Evolutionary conservation across 2,329 filamentous ascomycete genomes (phyloP).

Genomic region (Aspergillus brunneoviolaceus): DNA sequence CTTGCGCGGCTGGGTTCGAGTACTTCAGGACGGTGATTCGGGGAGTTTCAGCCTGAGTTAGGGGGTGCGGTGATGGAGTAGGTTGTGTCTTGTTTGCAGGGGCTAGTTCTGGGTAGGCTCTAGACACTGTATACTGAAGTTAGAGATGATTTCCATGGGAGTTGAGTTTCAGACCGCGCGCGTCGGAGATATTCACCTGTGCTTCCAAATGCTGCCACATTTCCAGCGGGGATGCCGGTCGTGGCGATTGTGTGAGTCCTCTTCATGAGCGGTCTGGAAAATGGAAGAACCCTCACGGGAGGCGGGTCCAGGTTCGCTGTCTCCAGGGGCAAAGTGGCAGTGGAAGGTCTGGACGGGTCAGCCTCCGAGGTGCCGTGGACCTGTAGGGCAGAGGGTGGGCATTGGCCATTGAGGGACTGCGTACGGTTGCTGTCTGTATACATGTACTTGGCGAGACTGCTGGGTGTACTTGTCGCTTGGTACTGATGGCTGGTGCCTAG

Average conservation of each 20-base stretch:
- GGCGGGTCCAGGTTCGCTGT: conserved; percentile 39
- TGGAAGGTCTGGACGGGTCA: conserved; percentile 22
- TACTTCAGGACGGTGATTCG: not conserved
- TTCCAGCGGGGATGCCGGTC: not conserved
- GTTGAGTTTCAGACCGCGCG: not conserved
- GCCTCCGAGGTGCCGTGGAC: not conserved
- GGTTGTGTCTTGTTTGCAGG: not conserved
- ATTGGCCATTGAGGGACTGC: not conserved
- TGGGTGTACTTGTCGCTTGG: not conserved
- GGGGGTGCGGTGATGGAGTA: not conserved
- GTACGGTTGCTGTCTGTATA: not conserved
- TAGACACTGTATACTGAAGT: not conserved
- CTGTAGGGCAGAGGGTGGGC: not conserved
- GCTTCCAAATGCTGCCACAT: not conserved
- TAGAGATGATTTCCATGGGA: not conserved
- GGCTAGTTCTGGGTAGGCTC: not conserved
- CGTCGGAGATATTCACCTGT: not conserved
- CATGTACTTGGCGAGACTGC: conserved; percentile 6
- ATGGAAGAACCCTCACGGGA: conserved; percentile 45
- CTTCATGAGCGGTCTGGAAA: conserved; percentile 31
- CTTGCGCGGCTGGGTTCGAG: not conserved
- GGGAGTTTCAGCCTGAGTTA: not conserved
- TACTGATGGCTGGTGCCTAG: not conserved
- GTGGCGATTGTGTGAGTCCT: conserved; percentile 9
- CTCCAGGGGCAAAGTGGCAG: conserved; percentile 29